Evolutionary conservation across 2,329 filamentous ascomycete genomes (phyloP).

Genomic region (Colletotrichum karsti): DNA sequence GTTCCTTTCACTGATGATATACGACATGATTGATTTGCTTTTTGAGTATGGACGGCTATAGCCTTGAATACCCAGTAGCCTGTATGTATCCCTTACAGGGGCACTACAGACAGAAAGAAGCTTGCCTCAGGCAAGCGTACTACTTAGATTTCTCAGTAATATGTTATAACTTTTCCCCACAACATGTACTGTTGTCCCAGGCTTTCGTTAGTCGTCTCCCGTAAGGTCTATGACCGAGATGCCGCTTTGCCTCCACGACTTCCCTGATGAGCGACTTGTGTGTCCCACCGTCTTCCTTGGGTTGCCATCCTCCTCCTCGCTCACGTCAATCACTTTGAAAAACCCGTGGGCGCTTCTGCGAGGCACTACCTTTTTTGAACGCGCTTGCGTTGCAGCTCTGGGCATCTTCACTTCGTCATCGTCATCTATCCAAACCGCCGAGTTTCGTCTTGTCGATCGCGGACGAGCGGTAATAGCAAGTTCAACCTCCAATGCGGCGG

Average conservation of each 20-base stretch:
- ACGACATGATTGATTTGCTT: slow-evolving; percentile 8
- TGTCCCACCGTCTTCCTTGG: slow-evolving; percentile 3
- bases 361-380: slow-evolving; percentile 45
- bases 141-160: neutral
- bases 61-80: slow-evolving; percentile 14
- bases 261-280: neutral
- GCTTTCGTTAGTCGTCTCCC: neutral
- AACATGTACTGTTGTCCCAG: neutral
- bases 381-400: neutral
- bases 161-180: neutral
- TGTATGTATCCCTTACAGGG: neutral
- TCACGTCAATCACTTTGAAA: slow-evolving; percentile 44
- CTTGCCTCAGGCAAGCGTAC: neutral
- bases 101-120: neutral
- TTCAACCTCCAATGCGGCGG: neutral
- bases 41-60: neutral
- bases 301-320: slow-evolving; percentile 33
- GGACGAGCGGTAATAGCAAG: neutral
- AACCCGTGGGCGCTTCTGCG: slow-evolving; percentile 47
- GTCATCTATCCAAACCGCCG: neutral
- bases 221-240: slow-evolving; percentile 30
- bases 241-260: slow-evolving; percentile 4
- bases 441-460: neutral
- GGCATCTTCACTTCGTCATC: slow-evolving; percentile 13
- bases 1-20: slow-evolving; percentile 12